A percentile compares a stretch with the other conserved stretches of the same genome.
These are phyloP conservation scores for Rhodamnia rubescens DNA, from an alignment of 345 rosid genomes.

Conservation along the genomic window DNA sequence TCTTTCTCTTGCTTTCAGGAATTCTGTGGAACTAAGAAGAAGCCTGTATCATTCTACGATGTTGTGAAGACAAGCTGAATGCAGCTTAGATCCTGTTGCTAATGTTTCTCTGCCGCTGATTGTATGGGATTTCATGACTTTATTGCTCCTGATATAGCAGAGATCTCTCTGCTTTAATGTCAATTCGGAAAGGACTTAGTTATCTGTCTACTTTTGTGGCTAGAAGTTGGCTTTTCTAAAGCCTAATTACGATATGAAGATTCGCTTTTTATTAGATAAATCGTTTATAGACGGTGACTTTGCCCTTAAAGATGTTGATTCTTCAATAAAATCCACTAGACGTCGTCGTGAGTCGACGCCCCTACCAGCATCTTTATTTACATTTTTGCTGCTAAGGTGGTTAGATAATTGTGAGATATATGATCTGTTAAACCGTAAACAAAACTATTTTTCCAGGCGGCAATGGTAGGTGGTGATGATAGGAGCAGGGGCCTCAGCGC, in stretches of 20 bases:
- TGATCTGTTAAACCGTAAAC: background rate
- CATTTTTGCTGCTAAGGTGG: background rate
- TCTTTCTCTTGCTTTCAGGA: constrained; percentile 31
- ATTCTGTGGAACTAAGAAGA: constrained; percentile 41
- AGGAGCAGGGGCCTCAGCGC: no score
- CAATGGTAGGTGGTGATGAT: background rate
- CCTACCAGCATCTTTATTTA: no score
- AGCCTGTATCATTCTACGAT: constrained; percentile 50
- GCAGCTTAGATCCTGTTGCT: background rate
- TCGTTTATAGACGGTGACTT: background rate
- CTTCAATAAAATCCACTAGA: background rate
- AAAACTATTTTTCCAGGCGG: background rate
- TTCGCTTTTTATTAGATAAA: background rate
- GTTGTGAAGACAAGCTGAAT: constrained; percentile 26
- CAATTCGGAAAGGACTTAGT: background rate
- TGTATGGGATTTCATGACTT: background rate
- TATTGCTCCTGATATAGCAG: background rate
- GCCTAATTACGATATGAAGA: background rate
- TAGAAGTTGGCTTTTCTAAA: background rate
- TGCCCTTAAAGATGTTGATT: background rate
- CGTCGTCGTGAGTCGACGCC: no score
- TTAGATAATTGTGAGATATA: background rate
- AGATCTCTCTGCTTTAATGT: background rate
- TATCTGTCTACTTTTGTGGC: background rate
- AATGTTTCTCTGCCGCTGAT: background rate